phyloP scores from a whole-genome alignment of 2,329 filamentous ascomycete species.

The Botrytis pseudocinerea region DNA sequence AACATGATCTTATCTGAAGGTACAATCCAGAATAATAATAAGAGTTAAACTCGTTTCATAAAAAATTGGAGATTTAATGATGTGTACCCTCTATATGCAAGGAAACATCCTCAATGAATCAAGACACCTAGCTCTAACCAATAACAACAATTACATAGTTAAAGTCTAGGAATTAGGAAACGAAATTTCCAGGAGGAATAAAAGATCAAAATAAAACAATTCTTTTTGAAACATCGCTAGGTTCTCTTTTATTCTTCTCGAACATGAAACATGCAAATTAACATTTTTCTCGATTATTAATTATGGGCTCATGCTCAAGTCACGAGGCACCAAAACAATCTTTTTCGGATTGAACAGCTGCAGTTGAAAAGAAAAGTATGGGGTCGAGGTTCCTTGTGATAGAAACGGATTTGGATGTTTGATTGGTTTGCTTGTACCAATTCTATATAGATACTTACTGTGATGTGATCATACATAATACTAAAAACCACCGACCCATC shows the following conservation, averaged over 20 bases:
- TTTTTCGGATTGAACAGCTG: constrained; percentile 2
- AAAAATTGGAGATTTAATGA: background rate
- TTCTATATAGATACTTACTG: background rate
- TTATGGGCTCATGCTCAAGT: background rate
- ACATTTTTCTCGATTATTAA: background rate
- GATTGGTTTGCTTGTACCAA: background rate
- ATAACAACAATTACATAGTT: accelerated
- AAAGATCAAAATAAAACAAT: background rate
- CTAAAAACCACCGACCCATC: constrained; percentile 1
- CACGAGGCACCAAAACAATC: background rate
- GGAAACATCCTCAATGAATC: background rate
- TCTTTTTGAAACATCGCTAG: background rate
- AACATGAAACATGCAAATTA: background rate
- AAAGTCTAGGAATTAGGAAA: no score
- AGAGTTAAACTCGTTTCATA: accelerated
- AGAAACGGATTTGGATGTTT: background rate
- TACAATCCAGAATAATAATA: background rate
- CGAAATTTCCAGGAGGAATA: background rate
- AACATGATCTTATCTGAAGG: background rate
- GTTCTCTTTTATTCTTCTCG: background rate
- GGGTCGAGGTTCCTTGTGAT: background rate
- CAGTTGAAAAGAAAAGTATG: background rate
- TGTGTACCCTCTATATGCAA: background rate
- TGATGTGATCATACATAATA: background rate
- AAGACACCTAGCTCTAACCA: accelerated